Base-by-base conservation (phyloP, 2,329 filamentous ascomycete genomes). In the Colletotrichum nymphaeae region DNA sequence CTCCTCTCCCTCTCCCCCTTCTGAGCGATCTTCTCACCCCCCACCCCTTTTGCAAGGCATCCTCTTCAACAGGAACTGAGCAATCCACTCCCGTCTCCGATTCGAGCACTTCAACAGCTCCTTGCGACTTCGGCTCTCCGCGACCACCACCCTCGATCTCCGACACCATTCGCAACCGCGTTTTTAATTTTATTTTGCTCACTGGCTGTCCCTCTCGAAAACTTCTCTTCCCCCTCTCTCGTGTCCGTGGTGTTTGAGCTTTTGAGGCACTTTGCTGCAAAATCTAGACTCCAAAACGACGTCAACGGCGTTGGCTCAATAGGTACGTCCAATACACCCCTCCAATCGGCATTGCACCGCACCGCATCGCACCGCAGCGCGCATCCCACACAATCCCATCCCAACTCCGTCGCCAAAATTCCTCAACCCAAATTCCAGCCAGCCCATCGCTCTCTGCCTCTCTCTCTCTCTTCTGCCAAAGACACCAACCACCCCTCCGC, bases 71-170 rank as follows among this genome's bases (percentile, higher is more conserved):
- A 71, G 67, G 55, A 71, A 71, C 62, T 46, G 71, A 56, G 67
- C 59, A 49, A 65, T 22, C 49, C 67, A 32, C 56, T 55, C 62
- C 14, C 67, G 28, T 37, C 49, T 73, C 71, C 71, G 35, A 28
- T 37, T 30, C 37, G 70, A 73, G 71, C 71, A 73, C 71, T 73
- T 73, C 67, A 73, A 73, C 60, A 55, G 67, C 67, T 71, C 67
- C 55, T 73, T 66, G 71, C 67, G 67, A 70, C 67, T 71, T 71
- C 71, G 71, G 71, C 71, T 56, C 62, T 73, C 67, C 67, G 67
- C 71, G 49, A 66, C 56, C 67, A 71, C 56, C 67, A 22, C n/a
- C 49, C 67, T 73, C 67, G 60, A 71, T 73, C 71, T 73, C 71
- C 71, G 71, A 73, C 67, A 24, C 49, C 16, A 14, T 53, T 60